Percentiles rank a stretch among this genome's conserved stretches.
These are phyloP conservation scores for Skeletonema tropicum DNA, from an alignment of 108 stramenopile genomes.

Conservation along the genomic window DNA sequence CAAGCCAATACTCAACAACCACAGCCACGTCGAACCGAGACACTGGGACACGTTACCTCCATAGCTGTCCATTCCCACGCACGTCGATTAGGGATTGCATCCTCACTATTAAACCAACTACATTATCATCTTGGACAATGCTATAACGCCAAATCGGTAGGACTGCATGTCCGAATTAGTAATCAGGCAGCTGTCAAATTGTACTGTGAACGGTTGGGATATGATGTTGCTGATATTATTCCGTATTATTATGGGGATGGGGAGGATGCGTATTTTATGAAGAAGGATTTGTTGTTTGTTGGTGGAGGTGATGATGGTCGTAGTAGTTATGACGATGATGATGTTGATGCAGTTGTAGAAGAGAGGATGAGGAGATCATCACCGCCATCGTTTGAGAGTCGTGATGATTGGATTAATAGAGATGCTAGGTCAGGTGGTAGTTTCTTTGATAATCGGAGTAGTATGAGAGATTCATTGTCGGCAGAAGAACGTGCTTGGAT, in stretches of 20 bases:
- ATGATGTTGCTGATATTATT: slow-evolving; percentile 72
- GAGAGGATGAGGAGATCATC: background rate
- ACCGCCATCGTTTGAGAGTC: background rate
- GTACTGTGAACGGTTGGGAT: slow-evolving; percentile 71
- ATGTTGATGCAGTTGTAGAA: background rate
- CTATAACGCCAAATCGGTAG: slow-evolving; percentile 60
- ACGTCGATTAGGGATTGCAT: slow-evolving; percentile 80
- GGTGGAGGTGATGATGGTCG: background rate
- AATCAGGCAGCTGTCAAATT: slow-evolving; percentile 76
- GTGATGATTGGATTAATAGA: slow-evolving; percentile 29
- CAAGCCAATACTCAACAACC: slow-evolving; percentile 4
- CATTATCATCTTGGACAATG: slow-evolving; percentile 71
- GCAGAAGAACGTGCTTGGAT: slow-evolving; percentile 30
- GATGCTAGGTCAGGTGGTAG: slow-evolving; percentile 22
- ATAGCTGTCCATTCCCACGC: slow-evolving; percentile 77
- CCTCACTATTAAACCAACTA: slow-evolving; percentile 72
- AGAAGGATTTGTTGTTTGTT: slow-evolving; percentile 37
- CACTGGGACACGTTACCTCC: slow-evolving; percentile 82
- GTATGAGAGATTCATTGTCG: slow-evolving; percentile 27
- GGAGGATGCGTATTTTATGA: slow-evolving; percentile 92
- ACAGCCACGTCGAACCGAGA: slow-evolving; percentile 28
- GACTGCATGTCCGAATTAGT: slow-evolving; percentile 79
- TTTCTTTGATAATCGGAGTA: slow-evolving; percentile 33
- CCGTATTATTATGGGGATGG: slow-evolving; percentile 89
- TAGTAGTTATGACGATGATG: background rate